These are phyloP conservation scores for Cryptomeria japonica DNA, from an alignment of 75 land plant genomes.

Conservation along the genomic window DNA sequence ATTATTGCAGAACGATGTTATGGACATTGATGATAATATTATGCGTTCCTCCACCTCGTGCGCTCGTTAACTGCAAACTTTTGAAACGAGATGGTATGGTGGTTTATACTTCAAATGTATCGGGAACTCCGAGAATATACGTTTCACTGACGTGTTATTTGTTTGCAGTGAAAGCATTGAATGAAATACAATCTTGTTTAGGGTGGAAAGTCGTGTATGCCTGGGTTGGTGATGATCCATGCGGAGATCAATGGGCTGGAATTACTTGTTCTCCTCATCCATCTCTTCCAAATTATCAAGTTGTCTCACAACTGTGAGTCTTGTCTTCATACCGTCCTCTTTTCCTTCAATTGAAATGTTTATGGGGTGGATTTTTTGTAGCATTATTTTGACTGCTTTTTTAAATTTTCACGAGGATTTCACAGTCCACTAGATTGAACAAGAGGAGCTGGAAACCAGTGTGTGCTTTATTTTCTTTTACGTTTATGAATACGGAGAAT, in stretches of 20 bases:
- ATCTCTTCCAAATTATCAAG: conserved; percentile 14
- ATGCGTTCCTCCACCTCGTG: not conserved
- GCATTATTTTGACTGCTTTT: not conserved
- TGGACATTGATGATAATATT: not conserved
- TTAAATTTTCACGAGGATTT: not conserved
- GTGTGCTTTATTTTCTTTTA: not conserved
- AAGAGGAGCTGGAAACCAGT: too few relatives aligned
- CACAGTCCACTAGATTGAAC: too few relatives aligned
- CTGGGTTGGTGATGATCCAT: conserved; percentile 42
- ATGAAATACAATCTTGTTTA: conserved; percentile 22
- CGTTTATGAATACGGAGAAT: not conserved
- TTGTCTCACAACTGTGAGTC: conserved; percentile 32
- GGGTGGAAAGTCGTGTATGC: conserved; percentile 42
- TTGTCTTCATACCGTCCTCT: not conserved
- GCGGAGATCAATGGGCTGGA: conserved; percentile 35
- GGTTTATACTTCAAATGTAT: not conserved
- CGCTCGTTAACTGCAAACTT: not conserved
- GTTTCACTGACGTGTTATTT: not conserved
- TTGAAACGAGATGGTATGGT: not conserved
- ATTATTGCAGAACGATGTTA: not conserved
- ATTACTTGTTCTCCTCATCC: conserved; percentile 31
- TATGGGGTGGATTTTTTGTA: too few relatives aligned
- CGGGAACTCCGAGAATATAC: not conserved
- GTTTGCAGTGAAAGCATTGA: conserved; percentile 34
- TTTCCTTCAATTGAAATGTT: too few relatives aligned